Conservation (phyloP, 2,329 filamentous ascomycete genomes). For the Neonectria coccinea region DNA sequence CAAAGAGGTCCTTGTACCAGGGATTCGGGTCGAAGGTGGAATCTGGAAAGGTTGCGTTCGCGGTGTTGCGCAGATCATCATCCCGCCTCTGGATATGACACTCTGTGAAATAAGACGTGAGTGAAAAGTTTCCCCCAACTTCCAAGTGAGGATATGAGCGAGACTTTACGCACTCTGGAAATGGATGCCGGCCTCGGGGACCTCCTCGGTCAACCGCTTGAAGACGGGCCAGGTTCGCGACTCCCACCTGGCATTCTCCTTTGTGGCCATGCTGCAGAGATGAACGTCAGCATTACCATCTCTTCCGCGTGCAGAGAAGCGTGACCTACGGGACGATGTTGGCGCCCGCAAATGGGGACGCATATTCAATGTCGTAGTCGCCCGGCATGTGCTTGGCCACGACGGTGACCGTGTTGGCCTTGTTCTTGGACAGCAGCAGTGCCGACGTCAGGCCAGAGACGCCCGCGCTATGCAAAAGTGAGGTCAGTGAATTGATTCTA, state of each 20-base stretch:
- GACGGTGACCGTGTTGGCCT: constrained; percentile 69
- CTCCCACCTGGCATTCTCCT: constrained; percentile 66
- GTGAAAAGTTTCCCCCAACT: neutral
- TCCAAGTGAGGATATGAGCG: neutral
- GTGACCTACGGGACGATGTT: constrained; percentile 76
- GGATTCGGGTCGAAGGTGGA: constrained; percentile 74
- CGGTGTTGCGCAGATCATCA: constrained; percentile 65
- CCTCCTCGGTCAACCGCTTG: constrained; percentile 68
- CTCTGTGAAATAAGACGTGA: constrained; percentile 51
- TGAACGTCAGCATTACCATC: neutral
- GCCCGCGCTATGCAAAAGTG: constrained; percentile 53
- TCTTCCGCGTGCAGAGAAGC: neutral
- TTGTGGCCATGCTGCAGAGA: constrained; percentile 56
- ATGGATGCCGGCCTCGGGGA: constrained; percentile 84
- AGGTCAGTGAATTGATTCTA: constrained; percentile 23
- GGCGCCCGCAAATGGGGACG: constrained; percentile 89
- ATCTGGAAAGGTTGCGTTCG: constrained; percentile 61
- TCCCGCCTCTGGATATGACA: constrained; percentile 64
- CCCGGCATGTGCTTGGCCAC: constrained; percentile 92
- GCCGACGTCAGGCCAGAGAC: constrained; percentile 65
- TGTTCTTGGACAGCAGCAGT: constrained; percentile 59
- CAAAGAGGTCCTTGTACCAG: constrained; percentile 79
- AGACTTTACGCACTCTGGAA: constrained; percentile 69
- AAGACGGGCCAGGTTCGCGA: constrained; percentile 73
- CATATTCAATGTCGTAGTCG: constrained; percentile 91